Percentiles rank a stretch among this genome's conserved stretches.
These are phyloP conservation scores for Citrus hindsii DNA, from an alignment of 345 rosid species.

Conservation along the genomic window DNA sequence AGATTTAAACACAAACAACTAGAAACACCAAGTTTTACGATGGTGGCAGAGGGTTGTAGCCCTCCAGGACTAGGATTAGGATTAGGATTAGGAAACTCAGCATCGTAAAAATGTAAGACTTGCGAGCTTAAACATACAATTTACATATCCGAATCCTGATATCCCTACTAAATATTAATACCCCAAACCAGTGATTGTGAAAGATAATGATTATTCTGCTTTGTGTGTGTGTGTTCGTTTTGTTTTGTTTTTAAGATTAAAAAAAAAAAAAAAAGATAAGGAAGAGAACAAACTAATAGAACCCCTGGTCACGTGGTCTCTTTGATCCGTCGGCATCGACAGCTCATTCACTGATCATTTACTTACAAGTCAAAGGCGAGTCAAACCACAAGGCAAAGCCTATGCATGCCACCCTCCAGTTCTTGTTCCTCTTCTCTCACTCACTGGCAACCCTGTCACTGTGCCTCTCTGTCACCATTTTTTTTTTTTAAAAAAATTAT, in stretches of 20 bases:
- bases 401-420: not conserved
- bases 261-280: not conserved
- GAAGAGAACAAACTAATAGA: not conserved
- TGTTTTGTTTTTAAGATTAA: too few species aligned
- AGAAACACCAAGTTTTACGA: too few species aligned
- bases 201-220: not conserved
- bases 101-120: too few species aligned
- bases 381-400: conserved; percentile 15
- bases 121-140: too few species aligned
- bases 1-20: too few species aligned
- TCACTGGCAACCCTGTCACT: not conserved
- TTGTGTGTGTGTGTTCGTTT: not conserved
- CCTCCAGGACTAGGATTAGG: too few species aligned
- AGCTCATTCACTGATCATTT: conserved; percentile 32
- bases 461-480: not conserved
- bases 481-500: too few species aligned
- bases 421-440: not conserved
- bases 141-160: too few species aligned
- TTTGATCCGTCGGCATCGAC: conserved; percentile 43
- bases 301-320: conserved; percentile 36
- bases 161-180: too few species aligned
- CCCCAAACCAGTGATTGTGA: not conserved
- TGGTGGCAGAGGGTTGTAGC: too few species aligned
- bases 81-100: too few species aligned
- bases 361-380: conserved; percentile 30